Conservation (phyloP, 1,284 basidiomycete species). For the Cryptococcus neoformans region DNA sequence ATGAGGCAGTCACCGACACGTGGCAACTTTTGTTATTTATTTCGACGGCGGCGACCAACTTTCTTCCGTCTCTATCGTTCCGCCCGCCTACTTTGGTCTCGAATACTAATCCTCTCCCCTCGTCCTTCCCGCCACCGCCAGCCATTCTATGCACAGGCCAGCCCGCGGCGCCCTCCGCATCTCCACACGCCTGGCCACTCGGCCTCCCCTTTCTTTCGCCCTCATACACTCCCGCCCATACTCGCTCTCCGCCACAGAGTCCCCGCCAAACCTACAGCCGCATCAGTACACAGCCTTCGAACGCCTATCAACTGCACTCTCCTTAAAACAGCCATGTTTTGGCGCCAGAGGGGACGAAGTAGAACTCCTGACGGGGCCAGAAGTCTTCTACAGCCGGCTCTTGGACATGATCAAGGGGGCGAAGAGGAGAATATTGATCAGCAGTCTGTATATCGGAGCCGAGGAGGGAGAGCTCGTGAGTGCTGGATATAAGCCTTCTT, state of each 20-base stretch:
- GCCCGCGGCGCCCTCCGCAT: too few species aligned
- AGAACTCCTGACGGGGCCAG: conserved; percentile 47
- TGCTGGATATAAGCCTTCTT: background rate
- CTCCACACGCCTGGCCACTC: too few species aligned
- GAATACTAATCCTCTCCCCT: too few species aligned
- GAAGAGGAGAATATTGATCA: conserved; percentile 73
- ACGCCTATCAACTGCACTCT: conserved; percentile 23
- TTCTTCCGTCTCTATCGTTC: too few species aligned
- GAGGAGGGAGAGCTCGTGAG: conserved; percentile 63
- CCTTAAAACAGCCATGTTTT: conserved; percentile 47
- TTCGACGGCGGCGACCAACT: too few species aligned
- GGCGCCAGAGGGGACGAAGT: conserved; percentile 48
- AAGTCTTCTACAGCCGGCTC: conserved; percentile 50
- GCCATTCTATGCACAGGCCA: too few species aligned
- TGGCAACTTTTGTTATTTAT: too few species aligned
- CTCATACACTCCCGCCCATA: background rate
- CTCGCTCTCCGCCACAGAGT: background rate
- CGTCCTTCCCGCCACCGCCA: too few species aligned
- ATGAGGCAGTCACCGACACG: too few species aligned
- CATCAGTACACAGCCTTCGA: conserved; percentile 32
- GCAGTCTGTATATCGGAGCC: conserved; percentile 76
- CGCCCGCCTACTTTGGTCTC: too few species aligned
- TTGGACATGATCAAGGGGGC: conserved; percentile 67
- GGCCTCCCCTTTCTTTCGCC: too few species aligned
- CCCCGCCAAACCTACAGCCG: conserved; percentile 11